A percentile compares a stretch with the other conserved stretches of the same genome.
Conservation (phyloP, 495 filamentous ascomycete species). For the Aspergillus incahuasiensis region DNA sequence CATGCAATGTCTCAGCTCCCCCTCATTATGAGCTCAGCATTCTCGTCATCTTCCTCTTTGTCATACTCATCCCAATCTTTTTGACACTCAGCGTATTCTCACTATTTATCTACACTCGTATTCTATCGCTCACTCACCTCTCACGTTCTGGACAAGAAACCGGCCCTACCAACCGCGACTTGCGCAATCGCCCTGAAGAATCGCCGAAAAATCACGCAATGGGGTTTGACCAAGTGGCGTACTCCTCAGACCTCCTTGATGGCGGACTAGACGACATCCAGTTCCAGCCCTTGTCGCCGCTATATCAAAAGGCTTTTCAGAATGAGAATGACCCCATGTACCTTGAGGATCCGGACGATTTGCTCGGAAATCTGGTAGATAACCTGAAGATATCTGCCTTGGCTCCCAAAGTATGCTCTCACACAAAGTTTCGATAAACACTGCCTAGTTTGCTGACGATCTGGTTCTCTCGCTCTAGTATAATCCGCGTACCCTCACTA, state of each 20-base stretch:
- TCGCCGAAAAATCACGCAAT: background rate
- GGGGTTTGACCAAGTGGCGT: background rate
- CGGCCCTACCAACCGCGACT: background rate
- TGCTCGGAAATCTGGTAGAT: background rate
- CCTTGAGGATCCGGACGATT: background rate
- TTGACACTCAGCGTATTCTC: background rate
- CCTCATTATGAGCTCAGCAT: background rate
- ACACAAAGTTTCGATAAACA: background rate
- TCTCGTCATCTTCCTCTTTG: background rate
- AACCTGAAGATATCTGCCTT: background rate
- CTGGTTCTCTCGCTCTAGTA: background rate
- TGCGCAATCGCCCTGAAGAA: background rate
- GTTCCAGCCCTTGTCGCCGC: slow-evolving; percentile 7
- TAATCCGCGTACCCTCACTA: background rate
- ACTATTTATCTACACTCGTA: background rate
- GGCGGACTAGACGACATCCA: slow-evolving; percentile 12
- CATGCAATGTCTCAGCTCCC: background rate
- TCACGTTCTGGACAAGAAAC: background rate
- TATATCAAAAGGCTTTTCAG: background rate
- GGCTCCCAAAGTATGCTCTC: background rate
- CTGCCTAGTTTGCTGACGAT: background rate
- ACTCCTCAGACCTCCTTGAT: slow-evolving; percentile 9
- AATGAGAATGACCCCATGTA: background rate
- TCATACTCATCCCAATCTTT: background rate
- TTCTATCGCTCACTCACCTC: background rate